Conservation (phyloP, 176 grass and related monocot genomes). For the Phragmites australis region DNA sequence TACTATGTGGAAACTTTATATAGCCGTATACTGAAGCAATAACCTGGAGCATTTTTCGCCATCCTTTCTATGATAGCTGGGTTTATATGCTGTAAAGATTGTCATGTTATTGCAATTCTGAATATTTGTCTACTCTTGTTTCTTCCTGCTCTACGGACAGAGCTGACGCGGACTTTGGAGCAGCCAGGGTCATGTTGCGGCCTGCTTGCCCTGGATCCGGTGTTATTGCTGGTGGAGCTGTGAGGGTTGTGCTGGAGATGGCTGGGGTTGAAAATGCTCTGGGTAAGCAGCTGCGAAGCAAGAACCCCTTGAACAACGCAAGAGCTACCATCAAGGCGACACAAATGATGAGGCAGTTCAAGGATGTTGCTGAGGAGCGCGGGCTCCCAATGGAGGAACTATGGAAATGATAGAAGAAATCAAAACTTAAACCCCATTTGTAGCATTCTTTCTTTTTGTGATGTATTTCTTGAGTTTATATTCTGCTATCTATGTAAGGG, state of each 20-base stretch:
- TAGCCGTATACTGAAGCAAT: background rate
- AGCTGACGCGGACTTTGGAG: constrained; percentile 73
- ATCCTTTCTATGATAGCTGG: background rate
- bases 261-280: constrained; percentile 87
- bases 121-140: constrained; percentile 21
- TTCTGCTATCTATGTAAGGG: constrained; percentile 21
- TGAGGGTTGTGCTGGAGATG: constrained; percentile 83
- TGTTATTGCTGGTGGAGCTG: constrained; percentile 74
- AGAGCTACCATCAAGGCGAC: constrained; percentile 79
- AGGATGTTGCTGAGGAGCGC: constrained; percentile 64
- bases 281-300: constrained; percentile 82
- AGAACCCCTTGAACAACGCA: constrained; percentile 82
- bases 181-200: constrained; percentile 85
- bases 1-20: background rate
- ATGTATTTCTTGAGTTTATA: constrained; percentile 25
- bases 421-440: background rate
- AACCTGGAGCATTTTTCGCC: background rate
- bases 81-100: background rate
- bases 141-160: constrained; percentile 34
- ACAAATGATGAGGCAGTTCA: constrained; percentile 66
- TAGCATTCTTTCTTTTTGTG: background rate
- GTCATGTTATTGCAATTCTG: background rate
- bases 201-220: constrained; percentile 87
- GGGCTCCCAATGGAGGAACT: constrained; percentile 83
- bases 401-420: constrained; percentile 66